Base-by-base conservation (phyloP, 1,284 basidiomycete species). In the Ganoderma resinaceum region DNA sequence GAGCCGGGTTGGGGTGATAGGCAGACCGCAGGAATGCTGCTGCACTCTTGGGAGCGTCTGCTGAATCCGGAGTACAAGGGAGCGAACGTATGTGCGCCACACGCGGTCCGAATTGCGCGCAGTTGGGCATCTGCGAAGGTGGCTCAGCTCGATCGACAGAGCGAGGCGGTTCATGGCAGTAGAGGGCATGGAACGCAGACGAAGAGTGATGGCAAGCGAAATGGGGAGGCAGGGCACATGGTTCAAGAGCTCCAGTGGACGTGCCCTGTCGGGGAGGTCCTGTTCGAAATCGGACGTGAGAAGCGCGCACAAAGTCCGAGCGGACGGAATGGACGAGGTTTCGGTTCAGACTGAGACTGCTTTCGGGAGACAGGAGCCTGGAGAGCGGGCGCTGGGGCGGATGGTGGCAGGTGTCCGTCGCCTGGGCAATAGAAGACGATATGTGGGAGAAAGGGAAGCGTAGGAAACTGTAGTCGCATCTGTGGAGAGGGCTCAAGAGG, bases 331-430 rank as follows among this genome's bases (percentile, higher is more conserved):
- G 60, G 23, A 49, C 23, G 23, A 49, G 46, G 11, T 49, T 49
- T 46, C 43, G 43, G 11, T 46, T 46, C 20, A 46, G 43, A 18
- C 42, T 46, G n/a, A 46, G n/a, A 40, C 38, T 40, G 38, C 38
- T 40, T 46, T 46, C n/a, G 43, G 43, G 43, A 46, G 43, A 23
- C 53, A 23, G 53, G 11, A 46, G 43, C 9, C 53, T 16, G 53
- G 11, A 31, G 12, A 38, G 29, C 40, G 57, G 60, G 40, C 64
- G 64, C 59, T 40, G 61, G 16, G 42, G 67, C 62, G 57, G 62
- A 62, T 67, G 66, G 66, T 70, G 71, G 71, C 67, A 72, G 69
- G 63, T 70, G 71, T 69, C 67, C 63, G 71, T 72, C 71, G 71
- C 66, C 71, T 69, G 67, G 71, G 58, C 65, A 68, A 72, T 72